Percentiles rank a stretch among this genome's conserved stretches.
Evolutionary conservation across 1,139 yeast species (phyloP).

Genomic region (Wickerhamomyces sp.): DNA sequence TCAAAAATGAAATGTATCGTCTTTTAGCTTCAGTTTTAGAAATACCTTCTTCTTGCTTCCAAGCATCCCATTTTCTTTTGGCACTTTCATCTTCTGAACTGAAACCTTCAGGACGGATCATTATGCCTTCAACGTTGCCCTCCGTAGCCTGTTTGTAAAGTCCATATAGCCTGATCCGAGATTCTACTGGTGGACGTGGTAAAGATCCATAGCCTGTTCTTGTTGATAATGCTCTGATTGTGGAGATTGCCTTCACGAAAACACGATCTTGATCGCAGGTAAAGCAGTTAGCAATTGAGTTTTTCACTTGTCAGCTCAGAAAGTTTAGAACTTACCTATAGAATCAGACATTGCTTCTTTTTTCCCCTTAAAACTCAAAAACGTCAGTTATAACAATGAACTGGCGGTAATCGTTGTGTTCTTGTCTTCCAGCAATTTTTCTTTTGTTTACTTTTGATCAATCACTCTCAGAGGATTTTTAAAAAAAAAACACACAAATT

Average conservation of each 20-base stretch:
- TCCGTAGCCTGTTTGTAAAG: conserved; percentile 86
- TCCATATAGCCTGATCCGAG: conserved; percentile 67
- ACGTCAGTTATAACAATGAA: no score
- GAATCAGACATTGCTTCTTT: conserved; percentile 4
- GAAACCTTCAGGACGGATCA: conserved; percentile 60
- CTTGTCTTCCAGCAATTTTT: no score
- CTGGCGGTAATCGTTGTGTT: no score
- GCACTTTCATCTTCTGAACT: conserved; percentile 63
- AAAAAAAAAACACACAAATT: no score
- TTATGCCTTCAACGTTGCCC: conserved; percentile 68
- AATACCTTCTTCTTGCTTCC: conserved; percentile 73
- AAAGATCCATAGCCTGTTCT: conserved; percentile 64
- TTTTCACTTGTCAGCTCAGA: no score
- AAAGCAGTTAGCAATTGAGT: no score
- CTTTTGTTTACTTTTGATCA: no score
- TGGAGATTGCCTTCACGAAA: conserved; percentile 74
- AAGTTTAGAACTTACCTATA: conserved; percentile 1
- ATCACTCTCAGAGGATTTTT: no score
- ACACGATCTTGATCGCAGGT: no score
- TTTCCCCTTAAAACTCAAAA: no score
- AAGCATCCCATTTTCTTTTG: conserved; percentile 77
- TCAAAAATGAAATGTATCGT: conserved; percentile 58
- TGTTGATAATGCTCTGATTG: conserved; percentile 68
- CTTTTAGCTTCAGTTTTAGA: conserved; percentile 72
- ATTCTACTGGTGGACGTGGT: conserved; percentile 77